Evolutionary conservation across 2,329 filamentous ascomycete species (phyloP), one percentile per base, ranked within the genome.

Genomic region (Sarocladium strictum): DNA sequence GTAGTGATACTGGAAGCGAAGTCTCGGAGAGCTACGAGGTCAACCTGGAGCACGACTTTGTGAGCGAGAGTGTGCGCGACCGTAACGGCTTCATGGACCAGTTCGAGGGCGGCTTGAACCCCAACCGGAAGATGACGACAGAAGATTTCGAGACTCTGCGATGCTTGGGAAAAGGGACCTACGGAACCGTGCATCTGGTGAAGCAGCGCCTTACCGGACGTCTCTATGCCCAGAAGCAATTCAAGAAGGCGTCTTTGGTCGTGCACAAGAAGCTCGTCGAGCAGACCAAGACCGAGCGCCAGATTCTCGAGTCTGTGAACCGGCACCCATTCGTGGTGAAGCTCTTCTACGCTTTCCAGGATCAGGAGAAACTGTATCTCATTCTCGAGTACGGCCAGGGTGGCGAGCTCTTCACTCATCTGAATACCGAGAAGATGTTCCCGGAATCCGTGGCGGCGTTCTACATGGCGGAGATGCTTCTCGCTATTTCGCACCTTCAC

Each of bases 361-460:
- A 99, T 66, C 90, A 91, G 61, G 92, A 97, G 76, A 97, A 96
- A 74, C 83, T 99, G 32, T 99, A 99, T 67, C 78, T 99, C 45
- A 97, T 99, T 61, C 83, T 99, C 23, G 93, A 99, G 72, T 99
- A 99, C 69, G 94, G 94, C 4, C 90, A 96, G 69, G 95, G 95
- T 35, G 94, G 95, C 55, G 95, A 99, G 72, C 79, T 99, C 5
- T 99, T 99, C 68, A 91, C 89, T n/a, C 93, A 97, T 65, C 79
- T 99, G 24, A 90, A 86, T 56, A 87, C 90, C 60, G 92, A 97
- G 69, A 89, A 90, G 69, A 97, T 97, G 89, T 97, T 99, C 62
- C 80, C 87, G 14, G 93, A 97, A 72, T 80, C 89, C 15, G 87
- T 87, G 2, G 89, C 93, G 0, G 90, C 92, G 1, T 99, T 97